phyloP scores from a whole-genome alignment of 2,329 filamentous ascomycete genomes.

The Beauveria medogensis region DNA sequence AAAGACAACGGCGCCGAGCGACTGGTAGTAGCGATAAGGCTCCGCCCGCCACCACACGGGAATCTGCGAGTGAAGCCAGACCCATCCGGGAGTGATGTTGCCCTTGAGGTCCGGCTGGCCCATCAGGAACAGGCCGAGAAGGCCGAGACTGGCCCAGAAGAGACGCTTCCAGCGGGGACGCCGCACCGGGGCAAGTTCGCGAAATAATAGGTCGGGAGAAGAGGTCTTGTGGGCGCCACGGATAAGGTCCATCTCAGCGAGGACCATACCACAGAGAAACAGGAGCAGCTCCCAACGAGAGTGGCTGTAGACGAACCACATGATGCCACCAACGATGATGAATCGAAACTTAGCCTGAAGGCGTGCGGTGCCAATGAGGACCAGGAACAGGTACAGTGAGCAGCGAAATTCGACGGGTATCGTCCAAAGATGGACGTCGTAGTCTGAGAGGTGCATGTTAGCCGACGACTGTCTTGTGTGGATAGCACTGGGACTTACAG shows the following conservation, averaged over 20 bases:
- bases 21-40: slow-evolving; percentile 50
- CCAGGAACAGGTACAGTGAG: slow-evolving; percentile 49
- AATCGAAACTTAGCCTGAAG: slow-evolving; percentile 35
- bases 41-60: slow-evolving; percentile 41
- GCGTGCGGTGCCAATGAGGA: slow-evolving; percentile 40
- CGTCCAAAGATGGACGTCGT: slow-evolving; percentile 55
- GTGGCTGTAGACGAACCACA: slow-evolving; percentile 37
- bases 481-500: slow-evolving; percentile 21
- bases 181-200: slow-evolving; percentile 14
- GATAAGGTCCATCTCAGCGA: slow-evolving; percentile 48
- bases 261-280: slow-evolving; percentile 45
- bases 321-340: slow-evolving; percentile 31
- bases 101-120: slow-evolving; percentile 29
- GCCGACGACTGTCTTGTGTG: slow-evolving; percentile 16
- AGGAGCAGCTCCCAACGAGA: slow-evolving; percentile 48
- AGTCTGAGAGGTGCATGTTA: slow-evolving; percentile 24
- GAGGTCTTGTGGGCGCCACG: slow-evolving; percentile 33
- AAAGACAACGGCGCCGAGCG: slow-evolving; percentile 43
- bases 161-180: slow-evolving; percentile 12
- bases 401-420: slow-evolving; percentile 54
- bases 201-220: slow-evolving; percentile 15
- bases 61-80: slow-evolving; percentile 38
- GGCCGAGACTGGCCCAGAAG: slow-evolving; percentile 34
- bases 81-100: slow-evolving; percentile 46
- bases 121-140: slow-evolving; percentile 45